Conservation (phyloP, 2,329 filamentous ascomycete genomes). For the Aureobasidium sp. region DNA sequence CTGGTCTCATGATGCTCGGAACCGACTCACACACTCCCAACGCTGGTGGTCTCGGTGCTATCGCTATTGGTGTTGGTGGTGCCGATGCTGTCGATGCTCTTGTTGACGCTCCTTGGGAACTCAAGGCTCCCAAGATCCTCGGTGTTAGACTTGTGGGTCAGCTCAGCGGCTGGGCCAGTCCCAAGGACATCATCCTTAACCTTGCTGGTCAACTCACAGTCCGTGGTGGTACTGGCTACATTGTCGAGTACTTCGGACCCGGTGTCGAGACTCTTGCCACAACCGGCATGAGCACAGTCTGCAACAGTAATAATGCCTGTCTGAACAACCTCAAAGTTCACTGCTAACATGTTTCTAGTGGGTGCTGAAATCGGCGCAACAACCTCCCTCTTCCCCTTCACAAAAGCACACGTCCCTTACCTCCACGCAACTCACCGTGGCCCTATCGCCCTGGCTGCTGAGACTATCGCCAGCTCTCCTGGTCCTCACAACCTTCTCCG, state of each 20-base stretch:
- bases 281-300: constrained; percentile 88
- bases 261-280: constrained; percentile 83
- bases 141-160: constrained; percentile 78
- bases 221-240: constrained; percentile 79
- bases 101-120: constrained; percentile 93
- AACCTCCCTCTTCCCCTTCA: constrained; percentile 92
- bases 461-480: constrained; percentile 52
- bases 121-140: constrained; percentile 87
- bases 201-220: constrained; percentile 88
- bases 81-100: constrained; percentile 96
- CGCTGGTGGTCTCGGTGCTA: constrained; percentile 85
- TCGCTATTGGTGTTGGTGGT: constrained; percentile 94
- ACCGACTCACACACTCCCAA: constrained; percentile 98
- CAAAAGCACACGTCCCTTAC: constrained; percentile 74
- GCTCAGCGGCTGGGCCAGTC: constrained; percentile 83
- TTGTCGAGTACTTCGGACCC: constrained; percentile 84
- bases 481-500: constrained; percentile 59
- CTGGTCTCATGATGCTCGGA: constrained; percentile 96
- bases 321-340: constrained; percentile 58
- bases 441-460: constrained; percentile 61
- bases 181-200: constrained; percentile 90
- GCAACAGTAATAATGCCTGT: constrained; percentile 58
- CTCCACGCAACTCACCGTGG: constrained; percentile 74
- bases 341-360: constrained; percentile 61
- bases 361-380: constrained; percentile 90